These are phyloP conservation scores for Rhododendron mucronatum DNA, from an alignment of 148 eudicot species.

Conservation along the genomic window DNA sequence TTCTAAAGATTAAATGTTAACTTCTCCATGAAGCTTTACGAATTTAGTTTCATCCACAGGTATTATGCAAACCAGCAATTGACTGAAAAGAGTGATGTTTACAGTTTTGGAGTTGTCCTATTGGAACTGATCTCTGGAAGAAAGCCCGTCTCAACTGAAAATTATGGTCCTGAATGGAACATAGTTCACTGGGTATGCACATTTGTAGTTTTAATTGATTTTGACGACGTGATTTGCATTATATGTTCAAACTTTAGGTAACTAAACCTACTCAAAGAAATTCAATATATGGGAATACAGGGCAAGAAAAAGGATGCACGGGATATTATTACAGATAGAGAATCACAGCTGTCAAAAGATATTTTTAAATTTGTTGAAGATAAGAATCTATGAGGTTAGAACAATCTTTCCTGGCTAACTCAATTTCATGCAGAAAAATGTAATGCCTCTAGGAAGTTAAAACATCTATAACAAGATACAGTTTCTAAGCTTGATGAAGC, in stretches of 20 bases:
- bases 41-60: slow-evolving; percentile 34
- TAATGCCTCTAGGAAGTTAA: not conserved
- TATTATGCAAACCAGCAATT: slow-evolving; percentile 82
- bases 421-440: not conserved
- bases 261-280: not conserved
- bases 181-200: slow-evolving; percentile 91
- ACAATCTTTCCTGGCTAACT: not conserved
- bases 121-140: slow-evolving; percentile 89
- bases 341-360: not conserved
- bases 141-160: slow-evolving; percentile 73
- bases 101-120: slow-evolving; percentile 90
- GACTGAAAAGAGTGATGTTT: slow-evolving; percentile 87
- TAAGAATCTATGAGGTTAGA: not conserved
- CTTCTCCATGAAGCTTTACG: not conserved
- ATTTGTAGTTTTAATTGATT: not conserved
- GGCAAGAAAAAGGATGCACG: not conserved
- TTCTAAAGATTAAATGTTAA: not conserved
- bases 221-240: not conserved
- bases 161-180: slow-evolving; percentile 81
- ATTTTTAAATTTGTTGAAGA: too few species aligned
- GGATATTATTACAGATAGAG: not conserved
- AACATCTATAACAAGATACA: not conserved
- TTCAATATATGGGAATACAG: too few species aligned
- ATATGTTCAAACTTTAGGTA: not conserved
- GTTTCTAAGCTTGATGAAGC: not conserved